phyloP scores from a whole-genome alignment of 495 filamentous ascomycete genomes.

The Xylaria acuta region DNA sequence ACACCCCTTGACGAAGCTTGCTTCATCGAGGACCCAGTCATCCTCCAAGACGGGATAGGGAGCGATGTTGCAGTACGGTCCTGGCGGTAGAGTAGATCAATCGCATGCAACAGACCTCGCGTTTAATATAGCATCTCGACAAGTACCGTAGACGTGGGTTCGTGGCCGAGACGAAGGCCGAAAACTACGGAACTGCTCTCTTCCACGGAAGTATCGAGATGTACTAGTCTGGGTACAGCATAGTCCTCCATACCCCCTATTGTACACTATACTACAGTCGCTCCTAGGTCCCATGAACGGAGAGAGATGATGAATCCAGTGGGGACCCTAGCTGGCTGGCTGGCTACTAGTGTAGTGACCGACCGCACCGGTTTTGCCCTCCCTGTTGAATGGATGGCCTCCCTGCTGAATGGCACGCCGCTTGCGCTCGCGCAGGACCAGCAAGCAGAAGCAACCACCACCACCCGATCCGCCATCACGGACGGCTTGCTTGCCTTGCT shows the following conservation, averaged over 20 bases:
- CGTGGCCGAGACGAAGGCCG: slow-evolving; percentile 1
- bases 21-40: slow-evolving; percentile 4
- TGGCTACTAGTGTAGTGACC: slow-evolving; percentile 26
- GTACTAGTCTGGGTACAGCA: slow-evolving; percentile 9
- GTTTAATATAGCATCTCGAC: slow-evolving; percentile 19
- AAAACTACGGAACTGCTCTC: neutral
- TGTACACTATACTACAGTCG: slow-evolving; percentile 8
- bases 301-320: slow-evolving; percentile 21
- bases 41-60: neutral
- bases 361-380: slow-evolving; percentile 22
- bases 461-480: slow-evolving; percentile 42
- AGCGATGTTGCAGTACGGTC: neutral
- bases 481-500: slow-evolving; percentile 34
- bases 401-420: slow-evolving; percentile 22
- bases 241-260: slow-evolving; percentile 15
- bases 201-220: slow-evolving; percentile 4
- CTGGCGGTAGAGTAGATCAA: slow-evolving; percentile 11
- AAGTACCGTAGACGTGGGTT: slow-evolving; percentile 1
- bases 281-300: neutral
- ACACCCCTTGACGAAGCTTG: slow-evolving; percentile 15
- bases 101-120: slow-evolving; percentile 7
- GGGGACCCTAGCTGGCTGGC: slow-evolving; percentile 21
- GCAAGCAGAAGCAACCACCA: slow-evolving; percentile 22
- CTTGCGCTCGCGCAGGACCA: slow-evolving; percentile 20
- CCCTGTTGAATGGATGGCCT: slow-evolving; percentile 22